Evolutionary conservation across 208 protist species (phyloP).

Genomic region (Zelonia costaricensis): DNA sequence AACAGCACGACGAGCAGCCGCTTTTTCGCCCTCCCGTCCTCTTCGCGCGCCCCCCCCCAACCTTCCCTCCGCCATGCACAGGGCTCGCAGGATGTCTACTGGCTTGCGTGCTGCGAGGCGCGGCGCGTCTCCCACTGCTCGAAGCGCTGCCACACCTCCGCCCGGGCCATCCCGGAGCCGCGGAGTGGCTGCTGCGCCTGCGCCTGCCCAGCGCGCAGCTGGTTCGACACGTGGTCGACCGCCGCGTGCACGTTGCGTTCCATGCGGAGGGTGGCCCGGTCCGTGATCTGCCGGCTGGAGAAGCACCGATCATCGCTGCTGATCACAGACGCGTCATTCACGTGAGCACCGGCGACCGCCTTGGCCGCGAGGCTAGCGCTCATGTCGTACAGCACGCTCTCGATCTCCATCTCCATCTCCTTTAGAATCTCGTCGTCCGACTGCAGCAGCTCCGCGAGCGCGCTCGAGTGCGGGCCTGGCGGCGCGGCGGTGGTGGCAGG

Average conservation of each 20-base stretch:
- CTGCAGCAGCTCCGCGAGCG: slow-evolving; percentile 31
- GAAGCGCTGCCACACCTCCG: slow-evolving; percentile 62
- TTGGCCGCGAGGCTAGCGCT: neutral
- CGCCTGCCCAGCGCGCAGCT: slow-evolving; percentile 30
- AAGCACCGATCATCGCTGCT: neutral
- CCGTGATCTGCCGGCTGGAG: slow-evolving; percentile 10
- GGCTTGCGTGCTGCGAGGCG: slow-evolving; percentile 4
- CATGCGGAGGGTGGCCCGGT: slow-evolving; percentile 21
- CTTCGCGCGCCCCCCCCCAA: too few species aligned
- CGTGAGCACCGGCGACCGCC: neutral
- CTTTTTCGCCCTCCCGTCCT: too few species aligned
- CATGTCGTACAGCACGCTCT: slow-evolving; percentile 47
- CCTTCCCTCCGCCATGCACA: too few species aligned
- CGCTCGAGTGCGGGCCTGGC: neutral
- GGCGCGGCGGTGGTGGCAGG: neutral
- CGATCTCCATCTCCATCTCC: slow-evolving; percentile 82
- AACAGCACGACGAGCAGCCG: too few species aligned
- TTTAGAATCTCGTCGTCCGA: slow-evolving; percentile 71
- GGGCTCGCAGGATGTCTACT: too few species aligned
- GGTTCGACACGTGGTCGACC: slow-evolving; percentile 26
- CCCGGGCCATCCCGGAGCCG: slow-evolving; percentile 11
- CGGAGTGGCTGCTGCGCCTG: slow-evolving; percentile 11
- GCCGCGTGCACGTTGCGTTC: slow-evolving; percentile 37
- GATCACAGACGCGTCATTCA: neutral
- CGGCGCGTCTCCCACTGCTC: slow-evolving; percentile 61